Evolutionary conservation across 805 yeast species (phyloP).

Genomic region (Teunomyces tritomae): DNA sequence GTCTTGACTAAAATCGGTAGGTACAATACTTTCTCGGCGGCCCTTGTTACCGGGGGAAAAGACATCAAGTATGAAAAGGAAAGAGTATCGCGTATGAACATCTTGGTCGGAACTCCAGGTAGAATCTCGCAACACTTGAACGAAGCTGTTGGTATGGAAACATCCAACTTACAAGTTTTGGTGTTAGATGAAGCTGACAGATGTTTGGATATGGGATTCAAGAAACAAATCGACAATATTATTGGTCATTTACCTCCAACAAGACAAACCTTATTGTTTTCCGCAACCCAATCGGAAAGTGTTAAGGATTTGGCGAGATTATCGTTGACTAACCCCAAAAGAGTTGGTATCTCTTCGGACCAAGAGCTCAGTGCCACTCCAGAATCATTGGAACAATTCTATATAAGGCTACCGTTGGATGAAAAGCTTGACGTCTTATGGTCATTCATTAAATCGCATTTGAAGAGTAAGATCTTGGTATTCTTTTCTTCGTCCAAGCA

Average conservation of each 20-base stretch:
- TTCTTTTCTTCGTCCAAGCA: constrained; percentile 87
- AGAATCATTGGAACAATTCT: constrained; percentile 78
- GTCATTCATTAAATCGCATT: constrained; percentile 82
- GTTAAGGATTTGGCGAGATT: constrained; percentile 80
- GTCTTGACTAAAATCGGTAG: constrained; percentile 81
- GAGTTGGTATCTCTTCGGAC: constrained; percentile 40
- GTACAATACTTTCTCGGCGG: constrained; percentile 75
- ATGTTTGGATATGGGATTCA: constrained; percentile 91
- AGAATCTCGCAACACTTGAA: constrained; percentile 87
- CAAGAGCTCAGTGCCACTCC: constrained; percentile 71
- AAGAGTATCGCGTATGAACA: constrained; percentile 74
- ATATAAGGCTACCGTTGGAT: constrained; percentile 64
- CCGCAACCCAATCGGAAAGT: constrained; percentile 87
- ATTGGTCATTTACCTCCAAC: constrained; percentile 72
- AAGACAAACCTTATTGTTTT: constrained; percentile 79
- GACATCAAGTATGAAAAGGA: constrained; percentile 80
- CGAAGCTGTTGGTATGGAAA: constrained; percentile 78
- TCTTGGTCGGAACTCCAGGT: constrained; percentile 90
- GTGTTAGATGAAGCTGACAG: constrained; percentile 92
- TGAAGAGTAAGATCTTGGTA: constrained; percentile 75
- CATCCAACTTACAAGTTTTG: constrained; percentile 69
- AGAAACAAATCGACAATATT: constrained; percentile 76
- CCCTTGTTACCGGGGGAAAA: constrained; percentile 91
- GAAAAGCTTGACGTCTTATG: constrained; percentile 85
- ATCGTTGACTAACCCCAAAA: constrained; percentile 60